Conservation (phyloP, 164 flowering plant species). For the grape (Vitis vinifera) region DNA sequence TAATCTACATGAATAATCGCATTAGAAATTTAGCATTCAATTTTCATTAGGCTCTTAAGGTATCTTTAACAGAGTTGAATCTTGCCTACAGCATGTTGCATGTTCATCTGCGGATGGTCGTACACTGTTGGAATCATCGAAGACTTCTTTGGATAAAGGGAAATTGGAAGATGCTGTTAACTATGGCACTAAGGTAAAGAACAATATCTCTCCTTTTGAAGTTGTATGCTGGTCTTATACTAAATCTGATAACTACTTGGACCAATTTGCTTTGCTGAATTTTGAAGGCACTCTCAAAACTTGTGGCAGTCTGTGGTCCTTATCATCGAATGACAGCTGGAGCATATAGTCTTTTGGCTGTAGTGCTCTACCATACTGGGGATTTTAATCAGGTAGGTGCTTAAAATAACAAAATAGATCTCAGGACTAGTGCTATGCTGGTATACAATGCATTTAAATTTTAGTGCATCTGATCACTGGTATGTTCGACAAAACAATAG, state of each 20-base stretch:
- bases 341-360: slow-evolving; percentile 96
- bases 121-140: slow-evolving; percentile 86
- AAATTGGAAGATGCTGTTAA: slow-evolving; percentile 97
- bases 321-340: slow-evolving; percentile 98
- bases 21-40: slow-evolving; percentile 6
- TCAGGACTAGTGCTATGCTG: background rate
- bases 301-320: slow-evolving; percentile 90
- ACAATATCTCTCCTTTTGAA: background rate
- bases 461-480: no score
- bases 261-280: slow-evolving; percentile 11
- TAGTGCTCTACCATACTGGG: slow-evolving; percentile 95
- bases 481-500: no score
- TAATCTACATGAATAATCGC: slow-evolving; percentile 17
- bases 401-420: background rate
- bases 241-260: background rate
- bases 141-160: slow-evolving; percentile 91
- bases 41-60: background rate
- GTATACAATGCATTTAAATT: background rate
- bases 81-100: slow-evolving; percentile 75
- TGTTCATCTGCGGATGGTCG: slow-evolving; percentile 99
- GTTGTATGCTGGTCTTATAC: background rate
- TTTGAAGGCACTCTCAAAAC: slow-evolving; percentile 85
- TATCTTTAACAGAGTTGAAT: slow-evolving; percentile 7
- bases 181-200: slow-evolving; percentile 83
- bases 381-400: slow-evolving; percentile 87